Evolutionary conservation across 169 alveolate species (phyloP), one percentile per base, ranked within the genome.

Genomic region (Plasmodium inui): DNA sequence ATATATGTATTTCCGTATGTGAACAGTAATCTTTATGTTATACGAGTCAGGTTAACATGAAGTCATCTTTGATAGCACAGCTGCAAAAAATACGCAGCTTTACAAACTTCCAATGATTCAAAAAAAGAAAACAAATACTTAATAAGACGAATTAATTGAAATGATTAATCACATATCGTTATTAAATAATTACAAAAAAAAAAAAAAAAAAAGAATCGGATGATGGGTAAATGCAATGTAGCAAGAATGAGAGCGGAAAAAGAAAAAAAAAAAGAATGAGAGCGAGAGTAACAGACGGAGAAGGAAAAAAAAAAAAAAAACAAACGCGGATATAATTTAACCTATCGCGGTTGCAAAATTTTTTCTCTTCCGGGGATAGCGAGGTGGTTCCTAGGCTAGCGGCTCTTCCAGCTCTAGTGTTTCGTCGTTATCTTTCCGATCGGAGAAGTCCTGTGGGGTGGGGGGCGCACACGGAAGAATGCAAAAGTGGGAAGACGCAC

Each of bases 361-460:
- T 67, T 8, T 19, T 67, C 39, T 6, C 34, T 81, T 83, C 26
- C 55, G 50, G 1, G 71, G n/a, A 37, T 8, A 39, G 32, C 44
- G 73, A 83, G 76, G n/a, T 28, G 17, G n/a, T 0, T 83, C 8
- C 32, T 76, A 81, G 12, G 53, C 70, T 32, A 90, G 95, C 10
- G 95, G 95, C 17, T 90, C 95, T 46, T 79, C 92, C 74, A 90
- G 57, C 73, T 90, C 95, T 26, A 70, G 2, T 0, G 61, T 14
- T 12, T 90, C 95, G n/a, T 90, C 95, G 55, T 90, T 90, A 28
- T 71, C 92, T 70, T 90, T 90, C 74, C 83, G 82, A 37, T 90
- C 95, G 22, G 92, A 79, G 37, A 90, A 82, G n/a, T 90, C 95
- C 95, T 90, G 74, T 12, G 50, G 9, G 67, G 41, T 12, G 46